Evolutionary conservation across 257 asterid genomes (phyloP), one percentile per base, ranked within the genome.

Genomic region (Agastache rugosa): DNA sequence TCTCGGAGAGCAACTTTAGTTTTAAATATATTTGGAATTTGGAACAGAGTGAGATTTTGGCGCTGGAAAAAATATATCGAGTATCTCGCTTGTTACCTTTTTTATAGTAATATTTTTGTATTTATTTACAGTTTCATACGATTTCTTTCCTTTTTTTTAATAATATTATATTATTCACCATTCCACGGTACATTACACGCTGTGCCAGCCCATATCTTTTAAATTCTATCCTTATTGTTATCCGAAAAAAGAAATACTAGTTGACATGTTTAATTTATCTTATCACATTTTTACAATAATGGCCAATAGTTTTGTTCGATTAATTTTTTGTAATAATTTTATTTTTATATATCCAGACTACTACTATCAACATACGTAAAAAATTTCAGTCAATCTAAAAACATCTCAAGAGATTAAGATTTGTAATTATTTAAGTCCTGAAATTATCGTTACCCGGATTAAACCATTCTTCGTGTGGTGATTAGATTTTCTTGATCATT

Each of bases 211-310:
- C 17, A 61, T 11, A 6, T 47, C 66, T 51, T 55, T 63, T 48
- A 48, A 68, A 76, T 61, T 54, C 42, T 68, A 75, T 75, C 67
- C 50, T 66, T 27, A 17, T 56, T 63, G 72, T 20, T 39, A 77
- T 77, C 73, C 75, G n/a, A n/a, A n/a, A n/a, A n/a, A n/a, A n/a
- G n/a, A n/a, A 39, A 23, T 39, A 8, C 11, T 55, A 53, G 22
- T 64, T 74, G 67, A 22, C 67, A 31, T 41, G 39, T 63, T 29
- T 60, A 29, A 65, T 17, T 60, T 44, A 59, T 45, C 44, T 41
- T 8, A 39, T 55, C 67, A 3, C 3, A 1, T 22, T 67, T 45
- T 20, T 25, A 2, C n/a, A 27, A 59, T 23, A 27, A 44, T 72
- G 8, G 45, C 8, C 44, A 56, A 6, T 39, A 14, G 12, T 9